These are phyloP conservation scores for Fusarium sp. DNA, from an alignment of 2,329 filamentous ascomycete genomes.

Conservation along the genomic window DNA sequence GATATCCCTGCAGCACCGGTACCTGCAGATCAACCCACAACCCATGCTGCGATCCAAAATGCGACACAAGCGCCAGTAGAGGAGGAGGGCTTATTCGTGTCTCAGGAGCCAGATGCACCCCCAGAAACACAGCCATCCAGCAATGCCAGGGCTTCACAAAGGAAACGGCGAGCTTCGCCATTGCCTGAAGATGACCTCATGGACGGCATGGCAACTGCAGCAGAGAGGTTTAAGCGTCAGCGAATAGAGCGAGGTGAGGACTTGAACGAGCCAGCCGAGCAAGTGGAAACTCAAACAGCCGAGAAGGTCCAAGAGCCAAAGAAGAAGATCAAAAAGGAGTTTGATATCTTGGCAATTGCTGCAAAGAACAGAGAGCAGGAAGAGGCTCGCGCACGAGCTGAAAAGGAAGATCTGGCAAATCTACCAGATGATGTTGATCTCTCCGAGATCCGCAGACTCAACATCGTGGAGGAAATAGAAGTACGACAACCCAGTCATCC, in stretches of 20 bases:
- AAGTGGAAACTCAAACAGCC: constrained; percentile 41
- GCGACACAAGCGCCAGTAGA: constrained; percentile 18
- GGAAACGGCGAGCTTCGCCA: constrained; percentile 62
- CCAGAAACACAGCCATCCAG: constrained; percentile 40
- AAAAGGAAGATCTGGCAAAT: constrained; percentile 65
- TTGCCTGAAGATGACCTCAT: constrained; percentile 68
- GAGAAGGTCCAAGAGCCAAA: constrained; percentile 47
- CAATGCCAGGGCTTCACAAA: constrained; percentile 47
- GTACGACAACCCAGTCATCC: constrained; percentile 59
- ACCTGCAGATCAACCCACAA: constrained; percentile 1
- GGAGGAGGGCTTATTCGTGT: constrained; percentile 66
- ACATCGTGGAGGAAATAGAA: constrained; percentile 82
- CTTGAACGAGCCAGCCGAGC: constrained; percentile 50
- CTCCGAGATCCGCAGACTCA: constrained; percentile 77
- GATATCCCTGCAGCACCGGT: constrained; percentile 31
- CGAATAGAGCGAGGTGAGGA: constrained; percentile 71
- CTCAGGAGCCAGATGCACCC: constrained; percentile 57
- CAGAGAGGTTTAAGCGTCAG: constrained; percentile 82
- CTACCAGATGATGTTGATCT: constrained; percentile 76
- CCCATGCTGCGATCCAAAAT: neutral
- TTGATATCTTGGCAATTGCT: constrained; percentile 77
- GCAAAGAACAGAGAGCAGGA: constrained; percentile 72
- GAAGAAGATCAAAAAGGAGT: constrained; percentile 68
- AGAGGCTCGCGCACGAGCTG: constrained; percentile 70
- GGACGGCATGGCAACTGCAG: constrained; percentile 80